phyloP scores from a whole-genome alignment of 768 basidiomycete species.

The Amanita pallidorosea region DNA sequence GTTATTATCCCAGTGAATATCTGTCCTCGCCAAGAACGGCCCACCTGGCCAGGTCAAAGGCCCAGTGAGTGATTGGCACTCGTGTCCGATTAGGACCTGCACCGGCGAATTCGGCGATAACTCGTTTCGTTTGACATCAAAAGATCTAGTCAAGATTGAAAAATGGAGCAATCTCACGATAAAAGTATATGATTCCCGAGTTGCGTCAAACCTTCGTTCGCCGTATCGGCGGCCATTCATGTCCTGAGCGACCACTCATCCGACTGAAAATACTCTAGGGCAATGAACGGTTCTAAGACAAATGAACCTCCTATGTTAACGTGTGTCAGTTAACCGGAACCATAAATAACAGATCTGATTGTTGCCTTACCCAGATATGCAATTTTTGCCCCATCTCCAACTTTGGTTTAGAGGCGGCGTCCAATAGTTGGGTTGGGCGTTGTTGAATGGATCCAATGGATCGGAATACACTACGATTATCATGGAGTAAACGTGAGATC shows the following conservation, averaged over 20 bases:
- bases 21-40: slow-evolving; percentile 59
- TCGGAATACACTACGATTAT: slow-evolving; percentile 38
- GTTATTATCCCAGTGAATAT: slow-evolving; percentile 30
- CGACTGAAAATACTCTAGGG: slow-evolving; percentile 41
- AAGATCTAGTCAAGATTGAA: neutral
- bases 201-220: slow-evolving; percentile 38
- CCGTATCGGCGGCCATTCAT: slow-evolving; percentile 53
- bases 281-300: slow-evolving; percentile 68
- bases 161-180: slow-evolving; percentile 38
- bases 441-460: slow-evolving; percentile 55
- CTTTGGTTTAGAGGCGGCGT: slow-evolving; percentile 51
- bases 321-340: too few species aligned
- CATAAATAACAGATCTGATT: neutral
- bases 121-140: slow-evolving; percentile 59
- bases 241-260: slow-evolving; percentile 64
- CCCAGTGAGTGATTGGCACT: slow-evolving; percentile 78
- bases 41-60: slow-evolving; percentile 69
- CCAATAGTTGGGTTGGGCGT: slow-evolving; percentile 60
- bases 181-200: slow-evolving; percentile 71
- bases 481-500: neutral
- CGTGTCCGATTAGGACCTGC: slow-evolving; percentile 81
- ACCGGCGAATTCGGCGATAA: slow-evolving; percentile 75
- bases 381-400: slow-evolving; percentile 57
- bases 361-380: slow-evolving; percentile 23
- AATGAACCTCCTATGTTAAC: slow-evolving; percentile 72